A percentile compares a stretch with the other conserved stretches of the same genome.
phyloP scores from a whole-genome alignment of 1,139 yeast genomes.

The Hanseniaspora gamundiae region DNA sequence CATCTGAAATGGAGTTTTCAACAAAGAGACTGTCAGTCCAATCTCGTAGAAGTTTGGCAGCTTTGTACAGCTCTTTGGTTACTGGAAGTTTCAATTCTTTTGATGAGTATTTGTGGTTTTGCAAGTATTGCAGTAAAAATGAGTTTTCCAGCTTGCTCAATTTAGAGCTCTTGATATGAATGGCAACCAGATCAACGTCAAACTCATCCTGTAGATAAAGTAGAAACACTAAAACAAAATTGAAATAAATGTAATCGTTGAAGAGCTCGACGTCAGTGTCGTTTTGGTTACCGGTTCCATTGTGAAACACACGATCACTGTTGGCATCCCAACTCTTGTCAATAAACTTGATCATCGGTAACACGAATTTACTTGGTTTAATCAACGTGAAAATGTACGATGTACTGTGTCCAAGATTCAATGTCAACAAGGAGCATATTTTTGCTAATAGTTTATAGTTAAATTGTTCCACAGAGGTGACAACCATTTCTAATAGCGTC shows the following conservation, averaged over 20 bases:
- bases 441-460: constrained; percentile 17
- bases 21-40: constrained; percentile 81
- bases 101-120: constrained; percentile 17
- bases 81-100: constrained; percentile 12
- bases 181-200: constrained; percentile 15
- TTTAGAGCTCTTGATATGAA: constrained; percentile 10
- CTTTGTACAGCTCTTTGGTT: constrained; percentile 11
- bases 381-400: constrained; percentile 18
- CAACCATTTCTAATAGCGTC: constrained; percentile 27
- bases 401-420: constrained; percentile 20
- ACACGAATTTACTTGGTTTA: constrained; percentile 13
- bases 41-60: constrained; percentile 40
- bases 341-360: constrained; percentile 15
- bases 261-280: constrained; percentile 18
- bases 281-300: constrained; percentile 10
- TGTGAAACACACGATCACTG: constrained; percentile 6
- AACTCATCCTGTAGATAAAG: constrained; percentile 15
- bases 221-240: constrained; percentile 17
- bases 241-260: constrained; percentile 17
- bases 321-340: constrained; percentile 17
- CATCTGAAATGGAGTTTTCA: constrained; percentile 80
- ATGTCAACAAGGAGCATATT: constrained; percentile 17
- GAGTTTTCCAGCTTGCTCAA: constrained; percentile 11
- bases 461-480: constrained; percentile 29
- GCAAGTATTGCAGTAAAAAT: constrained; percentile 16